These are phyloP conservation scores for Daldinia loculata DNA, from an alignment of 495 filamentous ascomycete species.

Conservation along the genomic window DNA sequence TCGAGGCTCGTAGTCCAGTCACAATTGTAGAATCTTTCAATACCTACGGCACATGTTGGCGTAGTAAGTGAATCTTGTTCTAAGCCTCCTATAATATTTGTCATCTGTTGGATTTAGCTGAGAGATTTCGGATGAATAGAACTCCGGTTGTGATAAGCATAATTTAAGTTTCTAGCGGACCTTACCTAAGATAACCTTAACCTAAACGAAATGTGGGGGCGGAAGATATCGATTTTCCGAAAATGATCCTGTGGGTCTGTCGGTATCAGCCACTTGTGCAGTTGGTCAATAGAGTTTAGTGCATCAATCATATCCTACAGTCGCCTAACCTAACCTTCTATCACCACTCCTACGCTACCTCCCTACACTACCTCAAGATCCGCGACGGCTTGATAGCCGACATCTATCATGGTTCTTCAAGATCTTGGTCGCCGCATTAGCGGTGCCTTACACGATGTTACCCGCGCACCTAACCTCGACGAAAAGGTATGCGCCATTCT, in stretches of 20 bases:
- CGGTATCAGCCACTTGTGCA: too few species aligned
- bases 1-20: too few species aligned
- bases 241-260: too few species aligned
- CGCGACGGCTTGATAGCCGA: constrained; percentile 25
- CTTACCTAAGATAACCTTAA: too few species aligned
- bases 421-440: constrained; percentile 99
- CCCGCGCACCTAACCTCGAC: constrained; percentile 88
- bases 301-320: neutral
- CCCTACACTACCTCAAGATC: neutral
- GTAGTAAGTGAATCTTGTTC: neutral
- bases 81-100: neutral
- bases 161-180: neutral
- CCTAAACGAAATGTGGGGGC: too few species aligned
- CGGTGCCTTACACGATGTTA: constrained; percentile 92
- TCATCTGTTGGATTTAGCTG: neutral
- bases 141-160: neutral
- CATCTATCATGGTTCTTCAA: constrained; percentile 87
- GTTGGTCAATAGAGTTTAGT: too few species aligned
- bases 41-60: neutral
- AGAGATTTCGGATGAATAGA: neutral
- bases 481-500: constrained; percentile 75
- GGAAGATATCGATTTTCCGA: too few species aligned
- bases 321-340: too few species aligned
- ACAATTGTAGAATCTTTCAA: too few species aligned
- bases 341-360: neutral